Evolutionary conservation across 73 alveolate species (phyloP), one percentile per base, ranked within the genome.

Genomic region (Effrenium voratum): DNA sequence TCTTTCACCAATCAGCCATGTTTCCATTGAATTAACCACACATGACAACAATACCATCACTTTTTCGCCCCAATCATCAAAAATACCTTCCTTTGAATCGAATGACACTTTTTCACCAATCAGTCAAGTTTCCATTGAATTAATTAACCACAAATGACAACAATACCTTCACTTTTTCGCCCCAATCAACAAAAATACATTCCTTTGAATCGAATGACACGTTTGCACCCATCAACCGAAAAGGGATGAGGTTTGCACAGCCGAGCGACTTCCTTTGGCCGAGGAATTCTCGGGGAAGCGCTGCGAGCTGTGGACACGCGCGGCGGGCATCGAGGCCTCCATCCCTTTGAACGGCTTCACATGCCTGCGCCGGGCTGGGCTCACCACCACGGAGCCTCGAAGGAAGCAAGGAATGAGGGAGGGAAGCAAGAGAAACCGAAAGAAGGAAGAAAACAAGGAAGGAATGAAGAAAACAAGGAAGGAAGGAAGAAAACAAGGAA

Each of bases 251-350:
- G 68, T 80, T 16, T 80, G n/a, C n/a, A n/a, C n/a, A n/a, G n/a
- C n/a, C n/a, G n/a, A n/a, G n/a, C n/a, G n/a, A n/a, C n/a, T n/a
- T n/a, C n/a, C n/a, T n/a, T n/a, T n/a, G n/a, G n/a, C n/a, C n/a
- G n/a, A 72, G 49, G 49, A 72, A 44, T 36, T 13, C 82, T 68
- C 95, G 70, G 38, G 44, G 49, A 72, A 72, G n/a, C 84, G 95
- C 28, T 88, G 95, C 26, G 95, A 88, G 70, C 83, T 86, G 59
- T 86, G 94, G 94, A 86, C 94, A 24, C 94, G 94, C 32, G 32
- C 81, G 38, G 73, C 28, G 47, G 92, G 92, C 43, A 86, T 86
- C 94, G 66, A 86, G 47, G 94, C 94, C 55, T 59, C 94, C 28
- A 57, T 34, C 40, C 38, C 59, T 34, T 47, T 86, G n/a, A 4